phyloP scores from a whole-genome alignment of 179 eudicot species.

The Silene noctiflora region DNA sequence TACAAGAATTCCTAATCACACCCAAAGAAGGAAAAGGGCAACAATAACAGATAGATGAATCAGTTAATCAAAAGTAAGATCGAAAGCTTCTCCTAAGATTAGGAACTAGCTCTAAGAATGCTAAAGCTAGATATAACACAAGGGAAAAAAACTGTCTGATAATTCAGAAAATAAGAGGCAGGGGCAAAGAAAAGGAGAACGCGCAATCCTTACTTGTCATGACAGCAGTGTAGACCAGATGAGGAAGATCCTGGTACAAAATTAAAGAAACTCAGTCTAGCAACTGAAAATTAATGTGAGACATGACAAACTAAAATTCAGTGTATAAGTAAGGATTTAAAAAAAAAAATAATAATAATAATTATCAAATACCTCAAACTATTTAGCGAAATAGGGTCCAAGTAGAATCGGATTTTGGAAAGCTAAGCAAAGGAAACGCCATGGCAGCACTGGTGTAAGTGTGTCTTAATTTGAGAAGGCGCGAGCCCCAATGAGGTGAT shows the following conservation, averaged over 20 bases:
- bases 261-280: conserved; percentile 9
- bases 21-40: neutral
- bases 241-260: conserved; percentile 54
- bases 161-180: conserved; percentile 8
- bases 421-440: too few species aligned
- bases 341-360: too few species aligned
- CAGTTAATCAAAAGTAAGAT: neutral
- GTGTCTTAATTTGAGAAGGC: too few species aligned
- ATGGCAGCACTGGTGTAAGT: too few species aligned
- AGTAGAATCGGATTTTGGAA: too few species aligned
- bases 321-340: neutral
- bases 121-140: neutral
- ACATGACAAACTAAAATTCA: neutral
- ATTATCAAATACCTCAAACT: too few species aligned
- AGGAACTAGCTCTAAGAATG: neutral
- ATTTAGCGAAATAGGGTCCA: too few species aligned
- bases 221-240: conserved; percentile 37
- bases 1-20: neutral
- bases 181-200: neutral
- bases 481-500: too few species aligned
- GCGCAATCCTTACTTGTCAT: conserved; percentile 44
- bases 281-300: conserved; percentile 6
- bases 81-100: neutral
- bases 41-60: neutral
- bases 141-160: neutral